Conservation (phyloP, 169 alveolate species). For the Amoebophrya sp. region DNA sequence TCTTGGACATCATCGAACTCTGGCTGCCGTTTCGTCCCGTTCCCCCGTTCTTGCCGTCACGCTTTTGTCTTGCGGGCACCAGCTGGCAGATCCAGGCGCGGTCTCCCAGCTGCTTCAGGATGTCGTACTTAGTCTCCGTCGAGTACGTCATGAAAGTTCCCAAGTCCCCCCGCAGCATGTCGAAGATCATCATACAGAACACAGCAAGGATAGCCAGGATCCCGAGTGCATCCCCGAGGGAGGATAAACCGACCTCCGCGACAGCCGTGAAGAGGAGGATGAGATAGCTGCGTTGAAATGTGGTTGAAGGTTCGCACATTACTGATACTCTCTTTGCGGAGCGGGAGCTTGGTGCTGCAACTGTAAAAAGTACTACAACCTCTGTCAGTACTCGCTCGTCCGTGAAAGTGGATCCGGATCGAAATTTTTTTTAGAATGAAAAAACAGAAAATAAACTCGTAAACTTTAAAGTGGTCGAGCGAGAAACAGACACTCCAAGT, state of each 20-base stretch:
- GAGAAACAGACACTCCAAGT: too few relatives aligned
- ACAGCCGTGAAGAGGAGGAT: background rate
- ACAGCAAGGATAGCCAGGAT: background rate
- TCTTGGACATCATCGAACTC: background rate
- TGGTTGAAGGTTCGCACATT: too few relatives aligned
- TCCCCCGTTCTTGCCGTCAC: too few relatives aligned
- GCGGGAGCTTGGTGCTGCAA: too few relatives aligned
- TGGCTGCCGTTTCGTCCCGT: background rate
- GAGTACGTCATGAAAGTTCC: background rate
- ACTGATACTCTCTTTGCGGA: too few relatives aligned
- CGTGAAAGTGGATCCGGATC: too few relatives aligned
- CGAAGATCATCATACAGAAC: background rate
- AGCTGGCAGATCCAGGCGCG: background rate
- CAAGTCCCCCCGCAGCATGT: background rate
- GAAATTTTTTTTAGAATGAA: too few relatives aligned
- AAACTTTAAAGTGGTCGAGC: too few relatives aligned
- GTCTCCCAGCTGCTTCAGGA: background rate
- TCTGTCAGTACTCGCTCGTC: too few relatives aligned
- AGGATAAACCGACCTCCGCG: background rate
- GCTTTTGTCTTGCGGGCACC: slow-evolving; percentile 4
- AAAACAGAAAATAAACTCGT: too few relatives aligned
- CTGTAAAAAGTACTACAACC: too few relatives aligned
- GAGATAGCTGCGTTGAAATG: background rate
- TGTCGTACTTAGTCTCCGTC: background rate
- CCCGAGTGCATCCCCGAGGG: background rate